phyloP scores from a whole-genome alignment of 495 filamentous ascomycete species.

The Aspergillus hancockii region DNA sequence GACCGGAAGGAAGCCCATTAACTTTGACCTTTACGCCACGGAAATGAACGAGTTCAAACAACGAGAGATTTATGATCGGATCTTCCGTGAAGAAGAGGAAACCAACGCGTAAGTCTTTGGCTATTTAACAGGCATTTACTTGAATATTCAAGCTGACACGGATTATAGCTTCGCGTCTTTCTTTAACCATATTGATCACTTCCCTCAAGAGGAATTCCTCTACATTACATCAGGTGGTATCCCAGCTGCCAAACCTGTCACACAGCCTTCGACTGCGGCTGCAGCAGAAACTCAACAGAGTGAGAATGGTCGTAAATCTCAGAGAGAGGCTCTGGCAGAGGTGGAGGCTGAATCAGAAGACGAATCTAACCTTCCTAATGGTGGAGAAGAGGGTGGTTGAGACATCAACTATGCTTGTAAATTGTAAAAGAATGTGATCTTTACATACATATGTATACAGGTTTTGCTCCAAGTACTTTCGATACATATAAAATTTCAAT shows the following conservation, averaged over 20 bases:
- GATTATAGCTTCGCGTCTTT: constrained; percentile 68
- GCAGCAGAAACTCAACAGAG: background rate
- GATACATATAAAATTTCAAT: too few relatives aligned
- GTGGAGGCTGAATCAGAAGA: constrained; percentile 36
- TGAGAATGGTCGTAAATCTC: constrained; percentile 19
- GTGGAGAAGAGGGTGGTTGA: constrained; percentile 9
- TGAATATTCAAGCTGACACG: constrained; percentile 9
- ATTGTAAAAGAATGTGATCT: background rate
- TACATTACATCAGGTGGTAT: constrained; percentile 72
- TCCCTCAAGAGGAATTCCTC: constrained; percentile 68
- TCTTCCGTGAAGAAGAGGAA: constrained; percentile 85
- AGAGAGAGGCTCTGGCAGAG: constrained; percentile 33
- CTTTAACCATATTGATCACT: constrained; percentile 84
- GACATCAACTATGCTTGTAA: background rate
- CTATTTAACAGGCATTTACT: background rate
- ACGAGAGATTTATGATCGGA: constrained; percentile 85
- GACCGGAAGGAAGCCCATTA: constrained; percentile 64
- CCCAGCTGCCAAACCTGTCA: constrained; percentile 44
- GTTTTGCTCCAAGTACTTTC: too few relatives aligned
- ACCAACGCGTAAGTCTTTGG: constrained; percentile 62
- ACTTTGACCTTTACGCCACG: constrained; percentile 73
- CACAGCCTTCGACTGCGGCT: constrained; percentile 2
- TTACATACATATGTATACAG: too few relatives aligned
- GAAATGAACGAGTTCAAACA: constrained; percentile 90
- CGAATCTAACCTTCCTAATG: constrained; percentile 22